Evolutionary conservation across 2,329 filamentous ascomycete genomes (phyloP).

Genomic region (Samsoniella hepiali): DNA sequence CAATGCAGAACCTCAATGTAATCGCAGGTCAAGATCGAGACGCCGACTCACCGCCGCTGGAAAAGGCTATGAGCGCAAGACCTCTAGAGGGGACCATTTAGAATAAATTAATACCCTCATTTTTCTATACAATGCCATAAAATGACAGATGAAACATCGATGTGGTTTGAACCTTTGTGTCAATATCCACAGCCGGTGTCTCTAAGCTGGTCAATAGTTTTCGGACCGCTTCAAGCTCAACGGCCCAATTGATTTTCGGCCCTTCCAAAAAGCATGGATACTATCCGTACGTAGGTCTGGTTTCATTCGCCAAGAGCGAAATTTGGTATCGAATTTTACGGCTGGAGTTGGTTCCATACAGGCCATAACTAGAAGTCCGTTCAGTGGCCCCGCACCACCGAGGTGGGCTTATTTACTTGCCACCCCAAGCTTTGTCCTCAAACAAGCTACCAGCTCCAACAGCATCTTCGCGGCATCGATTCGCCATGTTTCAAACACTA

Average conservation of each 20-base stretch:
- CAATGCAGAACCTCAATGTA: neutral
- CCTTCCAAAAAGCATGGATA: no score
- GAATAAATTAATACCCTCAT: neutral
- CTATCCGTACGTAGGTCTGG: no score
- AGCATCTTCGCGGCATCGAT: conserved; percentile 6
- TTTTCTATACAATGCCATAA: neutral
- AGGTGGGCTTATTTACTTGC: neutral
- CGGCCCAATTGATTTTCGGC: no score
- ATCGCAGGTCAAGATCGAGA: neutral
- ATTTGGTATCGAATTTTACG: no score
- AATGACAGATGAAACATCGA: neutral
- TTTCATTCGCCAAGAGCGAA: no score
- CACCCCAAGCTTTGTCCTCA: neutral
- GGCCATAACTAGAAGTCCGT: neutral
- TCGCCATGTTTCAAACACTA: conserved; percentile 6
- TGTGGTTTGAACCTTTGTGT: no score
- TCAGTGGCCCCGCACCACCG: neutral
- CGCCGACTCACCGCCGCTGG: neutral
- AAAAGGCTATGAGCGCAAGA: neutral
- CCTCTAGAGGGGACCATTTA: neutral
- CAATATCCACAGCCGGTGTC: no score
- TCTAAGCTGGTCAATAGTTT: no score
- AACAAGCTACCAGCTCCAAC: neutral
- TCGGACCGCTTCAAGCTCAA: no score
- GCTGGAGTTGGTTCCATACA: no score